These are phyloP conservation scores for Liquidambar formosana DNA, from an alignment of 164 flowering plant genomes.

Conservation along the genomic window DNA sequence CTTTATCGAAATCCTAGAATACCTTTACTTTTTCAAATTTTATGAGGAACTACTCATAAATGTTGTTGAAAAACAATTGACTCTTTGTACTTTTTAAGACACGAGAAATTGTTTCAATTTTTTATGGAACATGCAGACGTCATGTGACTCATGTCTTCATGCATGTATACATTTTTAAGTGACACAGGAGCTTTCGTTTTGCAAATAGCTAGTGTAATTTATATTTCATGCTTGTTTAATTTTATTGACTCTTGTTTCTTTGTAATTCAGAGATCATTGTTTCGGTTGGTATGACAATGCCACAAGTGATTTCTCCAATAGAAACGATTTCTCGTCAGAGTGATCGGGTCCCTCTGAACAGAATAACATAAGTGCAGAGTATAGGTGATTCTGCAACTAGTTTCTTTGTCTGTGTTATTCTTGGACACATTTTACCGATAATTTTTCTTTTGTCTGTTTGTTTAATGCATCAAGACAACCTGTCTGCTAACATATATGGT, in stretches of 20 bases:
- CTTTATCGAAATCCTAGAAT: too few species aligned
- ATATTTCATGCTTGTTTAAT: background rate
- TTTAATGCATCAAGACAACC: background rate
- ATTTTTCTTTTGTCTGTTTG: background rate
- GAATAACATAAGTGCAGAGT: conserved; percentile 8
- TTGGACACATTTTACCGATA: background rate
- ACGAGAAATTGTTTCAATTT: too few species aligned
- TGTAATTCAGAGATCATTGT: conserved; percentile 38
- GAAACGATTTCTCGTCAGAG: conserved; percentile 19
- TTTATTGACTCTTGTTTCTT: conserved; percentile 2
- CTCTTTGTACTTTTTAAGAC: too few species aligned
- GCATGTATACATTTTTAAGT: too few species aligned
- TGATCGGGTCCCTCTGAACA: conserved; percentile 23
- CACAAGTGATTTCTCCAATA: conserved; percentile 31
- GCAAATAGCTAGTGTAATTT: background rate
- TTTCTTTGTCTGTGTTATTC: background rate
- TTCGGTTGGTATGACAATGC: conserved; percentile 46
- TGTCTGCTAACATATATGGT: background rate
- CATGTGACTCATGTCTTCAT: too few species aligned
- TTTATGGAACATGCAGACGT: too few species aligned
- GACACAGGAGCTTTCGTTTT: background rate
- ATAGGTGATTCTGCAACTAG: background rate
- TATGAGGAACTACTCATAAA: too few species aligned
- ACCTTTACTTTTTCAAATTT: too few species aligned
- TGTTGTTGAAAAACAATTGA: too few species aligned